Conservation (phyloP, 257 asterid species). For the Coffea canephora region DNA sequence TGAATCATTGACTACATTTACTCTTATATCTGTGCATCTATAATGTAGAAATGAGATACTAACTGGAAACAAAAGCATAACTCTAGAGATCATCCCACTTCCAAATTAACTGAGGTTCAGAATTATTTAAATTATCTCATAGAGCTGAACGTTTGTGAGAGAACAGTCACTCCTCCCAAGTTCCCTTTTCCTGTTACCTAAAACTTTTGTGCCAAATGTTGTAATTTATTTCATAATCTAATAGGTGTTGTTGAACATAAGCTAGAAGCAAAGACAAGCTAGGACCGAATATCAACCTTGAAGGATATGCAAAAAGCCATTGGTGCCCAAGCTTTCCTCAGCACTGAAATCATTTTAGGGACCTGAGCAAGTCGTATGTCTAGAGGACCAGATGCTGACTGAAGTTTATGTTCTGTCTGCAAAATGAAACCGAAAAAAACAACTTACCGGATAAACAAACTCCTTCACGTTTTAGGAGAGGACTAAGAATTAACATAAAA, state of each 20-base stretch:
- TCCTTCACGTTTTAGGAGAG: not conserved
- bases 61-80: not conserved
- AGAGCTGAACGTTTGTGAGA: not conserved
- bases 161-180: not conserved
- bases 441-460: not conserved
- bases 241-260: not conserved
- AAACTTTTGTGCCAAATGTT: not conserved
- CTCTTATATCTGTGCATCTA: not conserved
- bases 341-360: conserved; percentile 88
- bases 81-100: not conserved
- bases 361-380: conserved; percentile 91
- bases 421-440: not conserved
- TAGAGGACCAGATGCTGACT: conserved; percentile 86
- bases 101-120: not conserved
- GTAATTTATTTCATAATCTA: conserved; percentile 2
- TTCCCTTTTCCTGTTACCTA: not conserved
- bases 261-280: not conserved
- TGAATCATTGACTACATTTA: not conserved
- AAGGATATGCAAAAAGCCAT: conserved; percentile 87
- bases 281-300: conserved; percentile 45
- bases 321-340: conserved; percentile 92
- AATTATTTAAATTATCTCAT: not conserved
- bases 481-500: not conserved
- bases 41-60: not conserved
- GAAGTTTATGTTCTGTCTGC: conserved; percentile 82